Evolutionary conservation across 331 rosid genomes (phyloP), one percentile per base, ranked within the genome.

Genomic region (Erythrophleum ivorense): DNA sequence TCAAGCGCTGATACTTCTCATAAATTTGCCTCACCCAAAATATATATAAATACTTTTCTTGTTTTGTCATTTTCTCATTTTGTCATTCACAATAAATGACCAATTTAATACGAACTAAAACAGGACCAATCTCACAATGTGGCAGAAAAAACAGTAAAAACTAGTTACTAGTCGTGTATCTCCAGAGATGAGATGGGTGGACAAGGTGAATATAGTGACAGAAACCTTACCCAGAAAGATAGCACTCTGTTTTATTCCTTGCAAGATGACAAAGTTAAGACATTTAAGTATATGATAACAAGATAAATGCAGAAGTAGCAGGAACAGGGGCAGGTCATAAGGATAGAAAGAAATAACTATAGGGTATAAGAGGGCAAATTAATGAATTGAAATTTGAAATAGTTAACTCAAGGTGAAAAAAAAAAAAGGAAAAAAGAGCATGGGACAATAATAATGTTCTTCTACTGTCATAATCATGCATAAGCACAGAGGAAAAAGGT

Each of bases 401-500:
- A 36, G 3, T 31, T 29, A 60, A 29, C 4, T 59, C 2, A 59
- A 60, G 18, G 3, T 0, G 4, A 2, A 4, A 5, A 11, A 21
- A n/a, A n/a, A 21, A 58, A 59, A 24, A 29, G 29, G 29, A 24
- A 0, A 29, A 14, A 1, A 18, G 21, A 55, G 60, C 3, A 79
- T 0, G 14, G 18, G 50, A 31, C 78, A 58, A 45, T 46, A 40
- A 71, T 36, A 12, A 64, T 9, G 50, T 59, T 21, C n/a, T 45
- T 6, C 38, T 14, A 57, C 16, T 29, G 19, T 15, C 77, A 9
- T 3, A 43, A 70, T 55, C 70, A 69, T 16, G 31, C 50, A 70
- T 62, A 45, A 71, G 62, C 31, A 12, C 66, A 24, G 49, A 41
- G 65, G 4, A 9, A 63, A 85, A 19, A 18, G 75, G 75, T 36